Percentiles rank a stretch among this genome's conserved stretches.
Conservation (phyloP, 2,329 filamentous ascomycete species). For the Plectosphaerella plurivora region DNA sequence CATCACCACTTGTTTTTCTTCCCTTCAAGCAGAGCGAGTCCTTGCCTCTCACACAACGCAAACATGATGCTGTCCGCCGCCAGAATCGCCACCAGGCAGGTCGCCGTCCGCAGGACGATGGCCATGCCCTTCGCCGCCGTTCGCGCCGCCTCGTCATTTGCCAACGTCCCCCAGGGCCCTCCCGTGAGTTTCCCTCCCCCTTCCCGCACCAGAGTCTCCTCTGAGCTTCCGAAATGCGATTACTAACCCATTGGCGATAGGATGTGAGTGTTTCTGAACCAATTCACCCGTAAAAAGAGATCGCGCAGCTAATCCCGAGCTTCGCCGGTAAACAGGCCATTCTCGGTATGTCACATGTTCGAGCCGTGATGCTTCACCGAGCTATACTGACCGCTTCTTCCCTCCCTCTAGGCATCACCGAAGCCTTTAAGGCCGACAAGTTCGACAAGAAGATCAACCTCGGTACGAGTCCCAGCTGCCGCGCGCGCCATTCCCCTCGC, state of each 20-base stretch:
- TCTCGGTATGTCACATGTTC: slow-evolving; percentile 53
- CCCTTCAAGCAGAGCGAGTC: not conserved
- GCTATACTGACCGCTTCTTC: slow-evolving; percentile 16
- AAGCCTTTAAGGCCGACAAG: slow-evolving; percentile 96
- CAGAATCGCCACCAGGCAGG: slow-evolving; percentile 13
- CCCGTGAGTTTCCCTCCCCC: slow-evolving; percentile 59
- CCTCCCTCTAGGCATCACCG: slow-evolving; percentile 68
- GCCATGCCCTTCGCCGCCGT: slow-evolving; percentile 11
- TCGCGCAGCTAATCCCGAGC: not conserved
- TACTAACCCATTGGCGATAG: slow-evolving; percentile 22
- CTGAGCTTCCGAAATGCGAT: slow-evolving; percentile 20
- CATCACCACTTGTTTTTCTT: not conserved
- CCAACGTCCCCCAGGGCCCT: slow-evolving; percentile 87
- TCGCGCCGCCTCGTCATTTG: slow-evolving; percentile 72
- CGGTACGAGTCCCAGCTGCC: slow-evolving; percentile 45
- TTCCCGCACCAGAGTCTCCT: slow-evolving; percentile 1
- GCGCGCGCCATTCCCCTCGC: slow-evolving; percentile 1
- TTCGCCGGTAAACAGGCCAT: slow-evolving; percentile 56
- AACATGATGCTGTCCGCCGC: slow-evolving; percentile 11
- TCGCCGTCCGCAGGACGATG: slow-evolving; percentile 11
- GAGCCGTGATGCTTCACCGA: not conserved
- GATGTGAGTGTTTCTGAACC: slow-evolving; percentile 28
- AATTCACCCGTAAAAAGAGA: not conserved
- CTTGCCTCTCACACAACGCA: not conserved
- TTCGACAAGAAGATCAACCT: slow-evolving; percentile 98